A percentile compares a stretch with the other conserved stretches of the same genome.
phyloP scores from a whole-genome alignment of 305 asterid genomes.

The Withania somnifera region DNA sequence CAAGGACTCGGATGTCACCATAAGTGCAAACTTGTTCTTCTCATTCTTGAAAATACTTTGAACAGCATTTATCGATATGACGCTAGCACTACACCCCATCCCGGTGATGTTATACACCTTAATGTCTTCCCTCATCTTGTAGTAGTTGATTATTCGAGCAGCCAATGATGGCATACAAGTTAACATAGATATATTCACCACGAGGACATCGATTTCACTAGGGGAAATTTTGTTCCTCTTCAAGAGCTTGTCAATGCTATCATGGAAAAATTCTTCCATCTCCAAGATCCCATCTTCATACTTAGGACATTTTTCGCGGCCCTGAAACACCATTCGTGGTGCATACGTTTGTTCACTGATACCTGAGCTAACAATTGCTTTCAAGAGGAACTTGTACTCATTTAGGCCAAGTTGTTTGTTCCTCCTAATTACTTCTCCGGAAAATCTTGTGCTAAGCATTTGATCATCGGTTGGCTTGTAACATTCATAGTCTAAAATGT shows the following conservation, averaged over 20 bases:
- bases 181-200: constrained; percentile 67
- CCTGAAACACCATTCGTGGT: constrained; percentile 51
- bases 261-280: constrained; percentile 14
- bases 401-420: constrained; percentile 53
- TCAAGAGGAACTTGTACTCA: constrained; percentile 63
- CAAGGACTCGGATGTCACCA: constrained; percentile 61
- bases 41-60: constrained; percentile 29
- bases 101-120: constrained; percentile 63
- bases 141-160: constrained; percentile 45
- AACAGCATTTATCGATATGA: constrained; percentile 40
- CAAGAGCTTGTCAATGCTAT: constrained; percentile 30
- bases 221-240: constrained; percentile 32
- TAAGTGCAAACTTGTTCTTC: constrained; percentile 35
- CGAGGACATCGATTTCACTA: constrained; percentile 47
- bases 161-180: constrained; percentile 41
- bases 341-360: constrained; percentile 86
- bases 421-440: constrained; percentile 44
- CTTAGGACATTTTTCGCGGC: constrained; percentile 40
- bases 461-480: constrained; percentile 47
- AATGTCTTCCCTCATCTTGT: constrained; percentile 51
- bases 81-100: constrained; percentile 87
- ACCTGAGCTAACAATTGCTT: constrained; percentile 74
- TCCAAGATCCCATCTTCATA: constrained; percentile 28
- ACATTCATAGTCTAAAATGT: constrained; percentile 72
- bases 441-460: constrained; percentile 44